Evolutionary conservation across 495 filamentous ascomycete species (phyloP).

Genomic region (Annulohypoxylon bovei): DNA sequence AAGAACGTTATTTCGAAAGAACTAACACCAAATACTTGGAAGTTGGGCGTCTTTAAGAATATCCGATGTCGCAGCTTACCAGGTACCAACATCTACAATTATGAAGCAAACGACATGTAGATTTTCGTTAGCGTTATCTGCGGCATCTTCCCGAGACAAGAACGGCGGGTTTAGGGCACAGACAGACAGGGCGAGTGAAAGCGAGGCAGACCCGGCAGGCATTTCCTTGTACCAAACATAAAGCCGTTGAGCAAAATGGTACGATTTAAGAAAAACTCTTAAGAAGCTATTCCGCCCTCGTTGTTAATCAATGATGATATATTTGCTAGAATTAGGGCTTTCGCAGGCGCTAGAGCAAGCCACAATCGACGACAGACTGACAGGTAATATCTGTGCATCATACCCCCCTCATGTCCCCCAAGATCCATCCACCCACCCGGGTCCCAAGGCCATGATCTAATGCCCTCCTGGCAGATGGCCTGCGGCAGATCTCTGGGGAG

Average conservation of each 20-base stretch:
- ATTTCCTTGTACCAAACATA: slow-evolving; percentile 15
- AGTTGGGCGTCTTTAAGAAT: neutral
- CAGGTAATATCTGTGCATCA: slow-evolving; percentile 15
- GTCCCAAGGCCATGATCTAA: slow-evolving; percentile 24
- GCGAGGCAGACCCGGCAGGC: slow-evolving; percentile 26
- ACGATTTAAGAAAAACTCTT: neutral
- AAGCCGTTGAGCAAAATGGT: neutral
- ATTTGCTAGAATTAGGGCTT: slow-evolving; percentile 12
- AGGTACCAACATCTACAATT: neutral
- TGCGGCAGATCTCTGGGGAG: slow-evolving; percentile 21
- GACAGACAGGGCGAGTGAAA: slow-evolving; percentile 1
- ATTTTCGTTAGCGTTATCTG: slow-evolving; percentile 12
- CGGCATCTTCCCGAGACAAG: slow-evolving; percentile 31
- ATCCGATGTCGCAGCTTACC: slow-evolving; percentile 18
- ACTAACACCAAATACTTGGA: slow-evolving; percentile 2
- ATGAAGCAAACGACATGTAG: slow-evolving; percentile 7
- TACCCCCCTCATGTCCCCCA: too few relatives aligned
- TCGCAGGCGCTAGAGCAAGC: slow-evolving; percentile 12
- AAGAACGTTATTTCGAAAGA: slow-evolving; percentile 3
- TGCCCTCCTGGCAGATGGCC: slow-evolving; percentile 8
- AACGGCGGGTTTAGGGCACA: slow-evolving; percentile 1
- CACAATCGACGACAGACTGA: slow-evolving; percentile 16
- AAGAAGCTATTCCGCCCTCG: slow-evolving; percentile 1
- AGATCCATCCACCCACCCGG: slow-evolving; percentile 31
- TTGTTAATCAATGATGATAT: neutral